Conservation (phyloP, 352 stramenopile species). For the Pythium aphanidermatum region DNA sequence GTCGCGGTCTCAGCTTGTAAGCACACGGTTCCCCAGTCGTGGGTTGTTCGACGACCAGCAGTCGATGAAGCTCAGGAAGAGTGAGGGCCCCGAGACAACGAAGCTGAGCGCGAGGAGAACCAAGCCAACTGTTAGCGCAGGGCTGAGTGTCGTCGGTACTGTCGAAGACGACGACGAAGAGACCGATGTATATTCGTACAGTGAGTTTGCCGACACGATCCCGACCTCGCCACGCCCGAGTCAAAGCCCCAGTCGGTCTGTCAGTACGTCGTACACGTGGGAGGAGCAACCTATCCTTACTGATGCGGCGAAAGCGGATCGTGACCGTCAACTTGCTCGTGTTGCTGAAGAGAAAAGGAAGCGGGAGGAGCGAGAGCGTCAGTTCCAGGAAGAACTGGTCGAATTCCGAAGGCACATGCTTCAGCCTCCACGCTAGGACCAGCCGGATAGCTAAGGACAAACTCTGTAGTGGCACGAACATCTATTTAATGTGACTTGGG, state of each 20-base stretch:
- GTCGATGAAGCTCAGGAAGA: background rate
- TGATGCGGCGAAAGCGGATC: constrained; percentile 26
- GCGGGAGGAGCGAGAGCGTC: constrained; percentile 38
- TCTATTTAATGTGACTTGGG: constrained; percentile 14
- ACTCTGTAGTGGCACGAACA: background rate
- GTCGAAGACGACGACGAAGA: constrained; percentile 4
- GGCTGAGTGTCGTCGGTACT: too few species aligned
- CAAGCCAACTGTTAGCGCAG: too few species aligned
- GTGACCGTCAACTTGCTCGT: constrained; percentile 22
- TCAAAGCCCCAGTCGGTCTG: background rate
- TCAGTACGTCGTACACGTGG: constrained; percentile 22
- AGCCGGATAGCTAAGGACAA: too few species aligned
- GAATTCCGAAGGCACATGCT: constrained; percentile 30
- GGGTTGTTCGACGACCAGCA: constrained; percentile 5
- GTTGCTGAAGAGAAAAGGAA: constrained; percentile 14
- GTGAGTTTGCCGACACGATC: constrained; percentile 17
- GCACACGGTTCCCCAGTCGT: constrained; percentile 1
- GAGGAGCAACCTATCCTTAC: constrained; percentile 50
- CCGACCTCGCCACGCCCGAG: background rate
- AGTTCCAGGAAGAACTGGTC: constrained; percentile 50
- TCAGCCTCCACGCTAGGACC: background rate
- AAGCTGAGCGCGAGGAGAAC: background rate
- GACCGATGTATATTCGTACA: constrained; percentile 18
- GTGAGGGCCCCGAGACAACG: background rate
- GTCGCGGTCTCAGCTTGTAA: constrained; percentile 5